Percentiles rank a stretch among this genome's conserved stretches.
Evolutionary conservation across 192 early-diverging fungal species (phyloP).

Genomic region (Lunasporangiospora selenospora): DNA sequence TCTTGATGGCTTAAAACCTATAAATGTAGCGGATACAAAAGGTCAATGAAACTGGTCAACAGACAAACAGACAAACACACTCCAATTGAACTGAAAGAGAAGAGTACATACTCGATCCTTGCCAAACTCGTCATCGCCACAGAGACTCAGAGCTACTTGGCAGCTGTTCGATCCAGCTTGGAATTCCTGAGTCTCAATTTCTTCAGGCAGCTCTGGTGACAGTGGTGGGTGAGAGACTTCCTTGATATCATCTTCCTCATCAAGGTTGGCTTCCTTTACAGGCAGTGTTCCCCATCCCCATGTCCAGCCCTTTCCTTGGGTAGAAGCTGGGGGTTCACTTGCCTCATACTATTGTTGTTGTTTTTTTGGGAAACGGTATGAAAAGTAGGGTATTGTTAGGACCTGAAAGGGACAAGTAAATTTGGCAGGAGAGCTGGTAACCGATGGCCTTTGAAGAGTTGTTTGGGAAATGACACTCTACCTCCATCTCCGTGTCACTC

Average conservation of each 20-base stretch:
- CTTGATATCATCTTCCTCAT: slow-evolving; percentile 35
- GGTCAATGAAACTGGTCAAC: too few relatives aligned
- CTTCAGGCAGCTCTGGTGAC: slow-evolving; percentile 25
- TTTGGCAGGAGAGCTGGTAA: background rate
- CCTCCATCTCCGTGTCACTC: slow-evolving; percentile 71
- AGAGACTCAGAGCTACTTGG: slow-evolving; percentile 64
- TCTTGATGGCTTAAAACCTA: slow-evolving; percentile 30
- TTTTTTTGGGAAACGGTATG: background rate
- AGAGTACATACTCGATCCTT: slow-evolving; percentile 43
- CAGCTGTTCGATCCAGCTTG: slow-evolving; percentile 48
- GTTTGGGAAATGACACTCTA: background rate
- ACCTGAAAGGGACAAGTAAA: background rate
- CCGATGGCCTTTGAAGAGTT: background rate
- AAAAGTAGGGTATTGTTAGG: background rate
- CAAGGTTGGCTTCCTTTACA: slow-evolving; percentile 53
- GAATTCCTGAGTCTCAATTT: slow-evolving; percentile 46
- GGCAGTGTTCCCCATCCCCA: slow-evolving; percentile 82
- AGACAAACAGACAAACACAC: too few relatives aligned
- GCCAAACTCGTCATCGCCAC: slow-evolving; percentile 55
- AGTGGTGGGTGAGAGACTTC: slow-evolving; percentile 1
- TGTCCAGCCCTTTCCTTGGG: slow-evolving; percentile 59
- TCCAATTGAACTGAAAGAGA: background rate
- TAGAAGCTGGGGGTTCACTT: slow-evolving; percentile 5
- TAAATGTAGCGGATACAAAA: too few relatives aligned
- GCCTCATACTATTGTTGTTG: slow-evolving; percentile 31